Conservation (phyloP, 306 rosid species). For the Malus sylvestris region DNA sequence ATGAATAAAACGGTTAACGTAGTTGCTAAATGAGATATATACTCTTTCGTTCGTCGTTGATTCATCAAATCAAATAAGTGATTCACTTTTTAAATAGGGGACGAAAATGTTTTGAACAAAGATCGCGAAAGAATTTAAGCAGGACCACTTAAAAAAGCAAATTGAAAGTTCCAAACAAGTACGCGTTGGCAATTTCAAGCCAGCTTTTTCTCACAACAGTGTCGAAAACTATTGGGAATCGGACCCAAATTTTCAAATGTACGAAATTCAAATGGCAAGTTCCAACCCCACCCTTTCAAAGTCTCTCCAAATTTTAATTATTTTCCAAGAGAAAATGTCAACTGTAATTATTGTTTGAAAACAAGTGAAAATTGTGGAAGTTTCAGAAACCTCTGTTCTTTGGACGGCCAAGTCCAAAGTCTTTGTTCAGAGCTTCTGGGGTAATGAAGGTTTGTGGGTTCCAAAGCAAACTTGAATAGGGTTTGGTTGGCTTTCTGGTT, state of each 20-base stretch:
- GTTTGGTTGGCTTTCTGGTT: slow-evolving; percentile 13
- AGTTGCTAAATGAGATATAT: no score
- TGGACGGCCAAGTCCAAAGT: background rate
- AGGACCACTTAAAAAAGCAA: background rate
- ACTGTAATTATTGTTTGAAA: background rate
- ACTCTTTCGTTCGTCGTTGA: rapidly evolving
- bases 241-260: background rate
- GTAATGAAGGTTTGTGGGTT: slow-evolving; percentile 2
- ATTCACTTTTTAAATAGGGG: no score
- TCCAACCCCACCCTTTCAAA: background rate
- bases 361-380: background rate
- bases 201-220: background rate
- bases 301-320: no score
- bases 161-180: background rate
- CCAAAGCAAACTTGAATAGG: slow-evolving; percentile 9
- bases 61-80: no score
- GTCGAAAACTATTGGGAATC: background rate
- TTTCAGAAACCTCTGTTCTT: background rate
- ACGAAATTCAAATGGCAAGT: background rate
- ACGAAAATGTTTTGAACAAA: no score
- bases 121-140: no score
- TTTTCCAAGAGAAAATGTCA: background rate
- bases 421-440: background rate
- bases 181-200: background rate
- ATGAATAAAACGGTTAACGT: no score